Evolutionary conservation across 345 rosid species (phyloP).

Genomic region (Salix udensis): DNA sequence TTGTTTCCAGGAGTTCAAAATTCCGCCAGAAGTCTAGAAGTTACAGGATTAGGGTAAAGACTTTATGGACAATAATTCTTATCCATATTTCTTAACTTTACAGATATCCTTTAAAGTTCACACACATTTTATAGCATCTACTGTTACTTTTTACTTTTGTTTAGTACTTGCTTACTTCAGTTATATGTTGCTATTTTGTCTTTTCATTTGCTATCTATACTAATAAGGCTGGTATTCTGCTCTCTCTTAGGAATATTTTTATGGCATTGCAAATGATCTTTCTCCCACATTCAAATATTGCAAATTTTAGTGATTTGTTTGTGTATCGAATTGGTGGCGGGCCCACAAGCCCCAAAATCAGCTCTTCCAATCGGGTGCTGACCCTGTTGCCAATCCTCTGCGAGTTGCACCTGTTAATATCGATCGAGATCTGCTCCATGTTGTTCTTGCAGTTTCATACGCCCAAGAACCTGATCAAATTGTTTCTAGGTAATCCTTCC

Average conservation of each 20-base stretch:
- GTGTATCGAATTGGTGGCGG: constrained; percentile 83
- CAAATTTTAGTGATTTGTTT: constrained; percentile 55
- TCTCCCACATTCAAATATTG: constrained; percentile 68
- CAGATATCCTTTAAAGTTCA: too few relatives aligned
- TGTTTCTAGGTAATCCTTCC: constrained; percentile 47
- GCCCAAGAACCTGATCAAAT: constrained; percentile 77
- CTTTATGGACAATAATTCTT: not conserved
- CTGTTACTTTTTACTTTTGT: not conserved
- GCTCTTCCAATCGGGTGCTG: constrained; percentile 78
- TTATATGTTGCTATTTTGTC: not conserved
- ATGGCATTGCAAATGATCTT: constrained; percentile 69
- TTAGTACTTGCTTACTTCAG: not conserved
- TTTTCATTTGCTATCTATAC: not conserved
- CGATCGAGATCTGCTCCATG: constrained; percentile 59
- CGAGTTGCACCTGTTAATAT: constrained; percentile 57
- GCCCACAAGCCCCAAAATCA: constrained; percentile 80
- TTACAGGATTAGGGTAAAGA: constrained; percentile 63
- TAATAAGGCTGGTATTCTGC: not conserved
- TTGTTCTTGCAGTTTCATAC: constrained; percentile 80
- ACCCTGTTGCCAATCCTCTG: constrained; percentile 62
- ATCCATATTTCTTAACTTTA: not conserved
- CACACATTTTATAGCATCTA: too few relatives aligned
- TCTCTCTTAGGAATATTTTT: constrained; percentile 72
- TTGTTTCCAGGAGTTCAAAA: constrained; percentile 64
- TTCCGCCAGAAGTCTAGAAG: constrained; percentile 62